Conservation (phyloP, 495 filamentous ascomycete genomes). For the Penicillium cataractarum region DNA sequence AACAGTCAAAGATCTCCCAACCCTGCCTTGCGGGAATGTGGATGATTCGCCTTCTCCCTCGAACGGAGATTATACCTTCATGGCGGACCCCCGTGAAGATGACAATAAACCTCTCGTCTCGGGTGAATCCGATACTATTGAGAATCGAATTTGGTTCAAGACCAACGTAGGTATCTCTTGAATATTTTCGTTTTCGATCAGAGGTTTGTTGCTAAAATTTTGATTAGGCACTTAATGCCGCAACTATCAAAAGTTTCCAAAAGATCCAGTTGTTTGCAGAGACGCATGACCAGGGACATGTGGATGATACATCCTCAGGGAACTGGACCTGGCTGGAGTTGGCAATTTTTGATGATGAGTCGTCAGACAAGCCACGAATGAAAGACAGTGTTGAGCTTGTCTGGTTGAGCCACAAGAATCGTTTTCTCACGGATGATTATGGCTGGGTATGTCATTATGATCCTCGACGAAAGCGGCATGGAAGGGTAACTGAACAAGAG, state of each 20-base stretch:
- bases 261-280: conserved; percentile 17
- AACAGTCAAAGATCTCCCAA: not conserved
- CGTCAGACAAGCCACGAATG: conserved; percentile 7
- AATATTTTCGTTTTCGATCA: no score
- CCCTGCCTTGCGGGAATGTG: not conserved
- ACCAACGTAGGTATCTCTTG: conserved; percentile 1
- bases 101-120: not conserved
- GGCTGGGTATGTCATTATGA: conserved; percentile 4
- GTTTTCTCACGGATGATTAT: conserved; percentile 13
- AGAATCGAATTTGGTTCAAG: conserved; percentile 4
- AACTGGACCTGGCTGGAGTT: conserved; percentile 21
- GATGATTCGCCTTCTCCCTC: conserved; percentile 3
- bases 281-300: conserved; percentile 14
- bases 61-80: not conserved
- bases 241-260: conserved; percentile 7
- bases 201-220: not conserved
- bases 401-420: conserved; percentile 18
- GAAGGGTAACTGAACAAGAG: not conserved
- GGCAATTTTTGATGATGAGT: conserved; percentile 18
- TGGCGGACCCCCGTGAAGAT: not conserved
- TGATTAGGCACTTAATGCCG: conserved; percentile 9
- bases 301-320: conserved; percentile 10
- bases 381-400: conserved; percentile 13
- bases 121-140: not conserved
- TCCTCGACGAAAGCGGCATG: no score